Percentiles rank a stretch among this genome's conserved stretches.
phyloP scores from a whole-genome alignment of 805 yeast species.

The Blastobotrys muscicola region DNA sequence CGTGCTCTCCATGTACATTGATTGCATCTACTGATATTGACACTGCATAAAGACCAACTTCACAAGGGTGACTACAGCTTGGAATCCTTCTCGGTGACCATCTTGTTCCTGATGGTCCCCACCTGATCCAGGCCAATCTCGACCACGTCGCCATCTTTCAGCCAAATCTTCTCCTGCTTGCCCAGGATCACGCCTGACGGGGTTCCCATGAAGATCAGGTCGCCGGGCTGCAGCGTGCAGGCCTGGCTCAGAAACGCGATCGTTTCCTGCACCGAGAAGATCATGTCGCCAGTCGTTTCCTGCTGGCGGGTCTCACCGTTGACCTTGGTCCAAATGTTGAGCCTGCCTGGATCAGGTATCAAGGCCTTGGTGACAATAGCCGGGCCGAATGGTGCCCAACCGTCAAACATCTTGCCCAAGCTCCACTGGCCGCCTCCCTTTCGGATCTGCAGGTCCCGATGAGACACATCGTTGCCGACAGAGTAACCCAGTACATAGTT shows the following conservation, averaged over 20 bases:
- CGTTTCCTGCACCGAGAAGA: constrained; percentile 36
- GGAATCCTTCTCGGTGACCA: constrained; percentile 25
- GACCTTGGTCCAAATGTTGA: constrained; percentile 33
- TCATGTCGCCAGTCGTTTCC: constrained; percentile 39
- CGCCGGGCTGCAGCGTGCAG: constrained; percentile 44
- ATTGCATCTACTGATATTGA: not conserved
- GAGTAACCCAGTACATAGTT: constrained; percentile 43
- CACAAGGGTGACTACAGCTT: constrained; percentile 6
- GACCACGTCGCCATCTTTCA: constrained; percentile 37
- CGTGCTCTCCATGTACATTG: too few species aligned
- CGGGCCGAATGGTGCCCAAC: constrained; percentile 52
- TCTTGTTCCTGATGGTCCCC: constrained; percentile 35
- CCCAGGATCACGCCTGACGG: constrained; percentile 46
- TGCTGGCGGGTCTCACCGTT: constrained; percentile 42
- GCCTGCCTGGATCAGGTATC: constrained; percentile 28
- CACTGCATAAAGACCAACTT: not conserved
- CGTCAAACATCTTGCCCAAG: constrained; percentile 45
- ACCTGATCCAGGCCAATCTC: constrained; percentile 35
- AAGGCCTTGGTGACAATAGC: constrained; percentile 32
- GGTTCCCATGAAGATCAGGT: constrained; percentile 47
- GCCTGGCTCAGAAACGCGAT: constrained; percentile 43
- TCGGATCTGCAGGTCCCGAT: constrained; percentile 46
- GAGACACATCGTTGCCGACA: constrained; percentile 48
- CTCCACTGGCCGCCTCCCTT: constrained; percentile 47
- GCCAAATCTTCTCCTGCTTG: constrained; percentile 33